These are phyloP conservation scores for Lactarius quietus DNA, from an alignment of 768 basidiomycete genomes.

Conservation along the genomic window DNA sequence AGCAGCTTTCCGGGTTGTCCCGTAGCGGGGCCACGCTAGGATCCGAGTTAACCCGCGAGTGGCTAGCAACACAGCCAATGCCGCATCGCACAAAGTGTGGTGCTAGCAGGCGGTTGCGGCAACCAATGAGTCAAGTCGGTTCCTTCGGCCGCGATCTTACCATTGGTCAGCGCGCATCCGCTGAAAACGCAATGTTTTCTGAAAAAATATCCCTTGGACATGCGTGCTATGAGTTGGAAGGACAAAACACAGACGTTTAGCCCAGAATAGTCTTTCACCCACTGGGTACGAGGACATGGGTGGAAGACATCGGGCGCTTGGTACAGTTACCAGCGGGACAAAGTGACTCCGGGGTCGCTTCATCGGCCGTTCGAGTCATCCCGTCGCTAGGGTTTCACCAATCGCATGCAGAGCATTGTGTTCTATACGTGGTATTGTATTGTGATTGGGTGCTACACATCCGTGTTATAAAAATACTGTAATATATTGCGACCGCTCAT, in stretches of 20 bases:
- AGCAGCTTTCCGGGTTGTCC: background rate
- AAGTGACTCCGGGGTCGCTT: background rate
- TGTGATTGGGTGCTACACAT: background rate
- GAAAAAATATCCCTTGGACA: too few relatives aligned
- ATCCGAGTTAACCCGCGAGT: background rate
- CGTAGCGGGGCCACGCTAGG: background rate
- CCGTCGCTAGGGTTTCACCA: background rate
- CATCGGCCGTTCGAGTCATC: background rate
- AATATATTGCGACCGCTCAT: background rate
- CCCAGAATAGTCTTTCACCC: background rate
- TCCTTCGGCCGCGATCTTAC: background rate
- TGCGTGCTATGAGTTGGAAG: too few relatives aligned
- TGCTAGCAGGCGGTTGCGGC: background rate
- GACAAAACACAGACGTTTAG: too few relatives aligned
- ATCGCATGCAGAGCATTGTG: background rate
- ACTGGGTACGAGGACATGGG: background rate
- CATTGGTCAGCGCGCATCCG: background rate
- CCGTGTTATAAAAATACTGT: background rate
- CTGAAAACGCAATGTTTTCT: background rate
- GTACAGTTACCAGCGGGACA: background rate
- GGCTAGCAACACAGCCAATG: background rate
- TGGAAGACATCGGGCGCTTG: background rate
- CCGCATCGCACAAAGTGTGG: background rate
- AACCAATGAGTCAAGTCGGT: background rate
- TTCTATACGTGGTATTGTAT: background rate